Evolutionary conservation across 768 basidiomycete species (phyloP), one percentile per base, ranked within the genome.

Genomic region (Mycena maculata): DNA sequence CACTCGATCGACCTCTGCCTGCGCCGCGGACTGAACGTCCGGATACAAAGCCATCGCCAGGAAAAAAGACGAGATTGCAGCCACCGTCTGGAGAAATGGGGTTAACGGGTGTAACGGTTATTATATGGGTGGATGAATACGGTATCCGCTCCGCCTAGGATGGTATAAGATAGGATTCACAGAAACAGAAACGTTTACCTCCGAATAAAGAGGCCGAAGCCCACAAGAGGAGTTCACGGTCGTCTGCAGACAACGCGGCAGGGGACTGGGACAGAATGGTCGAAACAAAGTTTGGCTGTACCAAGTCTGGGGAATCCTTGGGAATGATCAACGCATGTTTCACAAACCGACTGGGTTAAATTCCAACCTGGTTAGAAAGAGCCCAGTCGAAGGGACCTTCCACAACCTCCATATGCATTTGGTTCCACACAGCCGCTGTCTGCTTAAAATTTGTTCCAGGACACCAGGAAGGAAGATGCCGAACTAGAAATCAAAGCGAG

Each of bases 401-500:
- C 47, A 52, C 55, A 41, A 63, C 45, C 3, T 57, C 47, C 55
- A 65, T 38, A 22, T 61, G 28, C 20, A 63, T 28, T 33, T 52
- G 18, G 38, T 67, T 52, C 63, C 55, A 65, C 7, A 8, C 4
- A 1, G 63, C 63, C n/a, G 63, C 63, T 4, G 36, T 65, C 20
- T 12, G 38, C 15, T 65, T 65, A 67, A 76, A 77, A 1, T 23
- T 22, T 1, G 67, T 66, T 12, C 77, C 76, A 15, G 77, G 77
- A 27, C 76, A 36, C 77, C 77, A 78, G 7, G 56, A 64, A 7
- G 77, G 77, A 7, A 76, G 44, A 50, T 77, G 60, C 20, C 69
- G 71, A 5, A 76, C 71, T 76, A 56, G 22, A 39, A 12, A 38
- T 22, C 7, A 27, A 22, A 33, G 22, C 9, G 11, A 23, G 5